Evolutionary conservation across 2,329 filamentous ascomycete species (phyloP), one percentile per base, ranked within the genome.

Genomic region (Aureobasidium sp.): DNA sequence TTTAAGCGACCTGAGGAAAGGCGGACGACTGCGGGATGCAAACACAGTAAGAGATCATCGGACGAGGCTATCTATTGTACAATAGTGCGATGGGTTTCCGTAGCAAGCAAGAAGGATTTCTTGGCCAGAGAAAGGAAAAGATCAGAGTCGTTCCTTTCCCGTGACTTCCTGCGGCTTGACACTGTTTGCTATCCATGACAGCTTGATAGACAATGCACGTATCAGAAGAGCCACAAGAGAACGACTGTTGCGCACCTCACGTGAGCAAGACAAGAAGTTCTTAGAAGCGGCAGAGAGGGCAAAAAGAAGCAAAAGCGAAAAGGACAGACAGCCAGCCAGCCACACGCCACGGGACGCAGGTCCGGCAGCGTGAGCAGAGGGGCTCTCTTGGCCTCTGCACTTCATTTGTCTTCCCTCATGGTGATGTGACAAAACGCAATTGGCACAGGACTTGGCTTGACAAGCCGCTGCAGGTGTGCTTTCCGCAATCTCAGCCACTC

Each of bases 391-490:
- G 27, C 37, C 32, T 30, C 13, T 37, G 5, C 15, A 36, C 36
- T n/a, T 29, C 15, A 21, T 15, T 53, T 41, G 13, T 32, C 27
- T 39, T 44, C n/a, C 39, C 25, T 7, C 7, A 7, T 27, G 16
- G 37, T 21, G 37, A 41, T 42, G 37, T 39, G 52, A 54, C 50
- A 30, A 54, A 27, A 29, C 27, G 29, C 53, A 44, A 57, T 44
- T 57, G 39, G 53, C 53, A 57, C 42, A 39, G 30, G 39, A 25
- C 53, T 57, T 57, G 53, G 53, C 53, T 45, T 57, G 37, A 57
- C 53, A 44, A 44, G 36, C 53, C 53, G 53, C 53, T 57, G 29
- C 53, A 57, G 39, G 53, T 45, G 9, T 25, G 10, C 30, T 21
- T 21, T n/a, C 13, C 47, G 32, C 25, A 54, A 54, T 54, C 50